These are phyloP conservation scores for Poa pratensis DNA, from an alignment of 176 grass and related monocot species.

Conservation along the genomic window DNA sequence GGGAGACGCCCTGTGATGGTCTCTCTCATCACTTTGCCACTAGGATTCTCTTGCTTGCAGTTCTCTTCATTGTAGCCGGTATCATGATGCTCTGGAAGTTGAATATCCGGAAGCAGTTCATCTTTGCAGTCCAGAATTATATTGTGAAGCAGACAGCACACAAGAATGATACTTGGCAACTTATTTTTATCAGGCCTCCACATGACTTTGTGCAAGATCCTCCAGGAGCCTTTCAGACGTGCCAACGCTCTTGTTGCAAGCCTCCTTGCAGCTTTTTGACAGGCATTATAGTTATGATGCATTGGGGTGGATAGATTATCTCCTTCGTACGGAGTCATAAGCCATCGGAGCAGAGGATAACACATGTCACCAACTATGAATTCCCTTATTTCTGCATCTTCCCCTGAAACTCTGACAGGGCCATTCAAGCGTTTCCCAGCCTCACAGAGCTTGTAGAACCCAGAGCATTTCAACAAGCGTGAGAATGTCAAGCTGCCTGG, in stretches of 20 bases:
- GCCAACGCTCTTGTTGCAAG: conserved; percentile 69
- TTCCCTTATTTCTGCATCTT: conserved; percentile 73
- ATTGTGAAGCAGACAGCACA: conserved; percentile 96
- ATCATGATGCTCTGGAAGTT: conserved; percentile 79
- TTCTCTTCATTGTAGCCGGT: conserved; percentile 70
- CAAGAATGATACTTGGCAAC: conserved; percentile 95
- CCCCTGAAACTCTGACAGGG: conserved; percentile 53
- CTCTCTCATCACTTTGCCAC: conserved; percentile 79
- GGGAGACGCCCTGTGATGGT: conserved; percentile 65
- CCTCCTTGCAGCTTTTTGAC: conserved; percentile 57
- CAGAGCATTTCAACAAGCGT: conserved; percentile 79
- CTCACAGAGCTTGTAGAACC: conserved; percentile 81
- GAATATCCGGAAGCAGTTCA: conserved; percentile 60
- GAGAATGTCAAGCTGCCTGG: conserved; percentile 85
- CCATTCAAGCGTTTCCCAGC: conserved; percentile 67
- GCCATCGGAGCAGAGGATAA: conserved; percentile 83
- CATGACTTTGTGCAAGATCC: conserved; percentile 98
- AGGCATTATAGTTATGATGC: conserved; percentile 52
- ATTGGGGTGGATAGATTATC: conserved; percentile 57
- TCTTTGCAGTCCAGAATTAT: conserved; percentile 89
- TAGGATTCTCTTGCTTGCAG: conserved; percentile 61
- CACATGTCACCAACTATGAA: conserved; percentile 77
- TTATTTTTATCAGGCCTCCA: conserved; percentile 97
- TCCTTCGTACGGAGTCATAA: conserved; percentile 82
- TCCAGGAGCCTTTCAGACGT: conserved; percentile 93